Conservation (phyloP, 768 basidiomycete species). For the Russula griseocarnosa region DNA sequence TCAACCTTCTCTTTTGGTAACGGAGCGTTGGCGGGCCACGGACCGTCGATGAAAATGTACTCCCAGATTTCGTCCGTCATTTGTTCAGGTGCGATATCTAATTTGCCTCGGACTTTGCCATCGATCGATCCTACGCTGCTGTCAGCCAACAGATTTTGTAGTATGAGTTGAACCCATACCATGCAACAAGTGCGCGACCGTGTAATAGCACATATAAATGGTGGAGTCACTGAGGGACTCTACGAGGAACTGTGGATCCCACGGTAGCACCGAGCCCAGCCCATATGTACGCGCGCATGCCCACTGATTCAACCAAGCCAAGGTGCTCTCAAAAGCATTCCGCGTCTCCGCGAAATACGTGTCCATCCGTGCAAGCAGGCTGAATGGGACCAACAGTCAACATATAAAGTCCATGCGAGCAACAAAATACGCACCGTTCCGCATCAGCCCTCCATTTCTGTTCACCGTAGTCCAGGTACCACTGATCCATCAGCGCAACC, state of each 20-base stretch:
- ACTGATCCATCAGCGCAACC: slow-evolving; percentile 97
- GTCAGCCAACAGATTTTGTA: slow-evolving; percentile 18
- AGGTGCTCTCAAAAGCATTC: slow-evolving; percentile 83
- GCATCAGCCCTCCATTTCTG: slow-evolving; percentile 80
- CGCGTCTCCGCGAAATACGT: slow-evolving; percentile 90
- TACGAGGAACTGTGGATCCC: slow-evolving; percentile 95
- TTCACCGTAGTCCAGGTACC: slow-evolving; percentile 98
- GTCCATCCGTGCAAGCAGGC: slow-evolving; percentile 80
- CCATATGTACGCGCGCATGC: slow-evolving; percentile 98
- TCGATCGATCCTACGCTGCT: slow-evolving; percentile 58
- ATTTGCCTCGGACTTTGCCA: slow-evolving; percentile 72
- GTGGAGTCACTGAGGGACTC: slow-evolving; percentile 97
- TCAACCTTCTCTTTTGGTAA: slow-evolving; percentile 75
- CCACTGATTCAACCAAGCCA: slow-evolving; percentile 98
- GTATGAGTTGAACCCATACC: slow-evolving; percentile 44
- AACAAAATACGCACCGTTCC: slow-evolving; percentile 56
- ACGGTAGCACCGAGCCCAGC: slow-evolving; percentile 90
- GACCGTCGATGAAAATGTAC: slow-evolving; percentile 77
- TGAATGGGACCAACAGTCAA: slow-evolving; percentile 34
- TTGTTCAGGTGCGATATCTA: slow-evolving; percentile 83
- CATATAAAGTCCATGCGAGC: neutral
- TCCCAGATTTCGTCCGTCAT: slow-evolving; percentile 99
- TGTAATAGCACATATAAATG: slow-evolving; percentile 98
- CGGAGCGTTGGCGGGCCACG: slow-evolving; percentile 65
- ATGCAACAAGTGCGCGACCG: slow-evolving; percentile 86